Evolutionary conservation across 1,284 basidiomycete genomes (phyloP), one percentile per base, ranked within the genome.

Genomic region (Ganoderma sp.): DNA sequence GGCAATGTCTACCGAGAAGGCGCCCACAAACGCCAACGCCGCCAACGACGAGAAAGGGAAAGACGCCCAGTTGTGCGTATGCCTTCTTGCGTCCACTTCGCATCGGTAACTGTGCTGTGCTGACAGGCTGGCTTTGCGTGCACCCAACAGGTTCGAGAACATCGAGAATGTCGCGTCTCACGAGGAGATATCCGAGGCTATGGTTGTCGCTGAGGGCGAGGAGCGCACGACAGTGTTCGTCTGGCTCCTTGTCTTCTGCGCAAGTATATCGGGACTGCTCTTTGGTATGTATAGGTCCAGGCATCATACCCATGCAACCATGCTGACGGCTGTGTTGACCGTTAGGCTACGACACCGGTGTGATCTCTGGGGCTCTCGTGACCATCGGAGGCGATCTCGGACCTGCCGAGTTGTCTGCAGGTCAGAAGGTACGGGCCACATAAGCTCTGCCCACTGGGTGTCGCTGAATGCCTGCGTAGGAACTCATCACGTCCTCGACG

Each of bases 401-500:
- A 3, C 83, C 89, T 12, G 77, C 79, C 15, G 76, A 77, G 10
- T 82, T 94, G 14, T 87, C 88, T 0, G 84, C 88, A 71, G 82
- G 84, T 54, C 88, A 94, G 78, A 92, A 93, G 82, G 90, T 88
- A 15, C 61, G 9, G 43, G 41, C 61, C 45, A 19, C 62, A 34
- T 6, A 39, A 19, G 59, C 37, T 57, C 50, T 25, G 65, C 15
- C 42, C 17, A 25, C 10, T n/a, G 12, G 41, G 12, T n/a, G 15
- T 25, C 3, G 10, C 63, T 57, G 15, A 60, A 4, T 14, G 6
- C 19, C 58, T 17, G 14, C 14, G 39, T 66, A 92, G 90, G 92
- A 94, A 84, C 84, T 92, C 56, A 93, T 94, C 74, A 94, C 93
- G 0, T 91, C 92, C 1, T 83, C 92, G 0, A 95, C 93, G 0